A percentile compares a stretch with the other conserved stretches of the same genome.
These are phyloP conservation scores for Grosmannia clavigera DNA, from an alignment of 2,329 filamentous ascomycete genomes.

Conservation along the genomic window DNA sequence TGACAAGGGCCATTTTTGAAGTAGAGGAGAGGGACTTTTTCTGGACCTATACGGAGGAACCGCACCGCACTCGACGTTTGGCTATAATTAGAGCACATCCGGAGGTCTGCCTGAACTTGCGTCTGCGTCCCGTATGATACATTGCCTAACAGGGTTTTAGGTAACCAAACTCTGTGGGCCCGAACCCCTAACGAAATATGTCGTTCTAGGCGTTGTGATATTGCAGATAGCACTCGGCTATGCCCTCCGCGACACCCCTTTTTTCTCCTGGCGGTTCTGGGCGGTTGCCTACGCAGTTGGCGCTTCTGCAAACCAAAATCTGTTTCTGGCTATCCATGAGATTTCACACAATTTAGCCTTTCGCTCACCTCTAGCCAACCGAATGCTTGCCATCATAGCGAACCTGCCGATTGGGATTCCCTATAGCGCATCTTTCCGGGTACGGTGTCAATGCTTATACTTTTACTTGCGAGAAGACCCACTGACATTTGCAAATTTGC, in stretches of 20 bases:
- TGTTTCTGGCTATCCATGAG: constrained; percentile 97
- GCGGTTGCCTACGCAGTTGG: constrained; percentile 81
- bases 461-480: constrained; percentile 3
- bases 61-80: constrained; percentile 77
- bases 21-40: constrained; percentile 57
- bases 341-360: constrained; percentile 98
- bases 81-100: constrained; percentile 98
- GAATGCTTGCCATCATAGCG: constrained; percentile 80
- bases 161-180: constrained; percentile 95
- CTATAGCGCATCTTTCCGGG: constrained; percentile 90
- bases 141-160: constrained; percentile 18
- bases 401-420: constrained; percentile 93
- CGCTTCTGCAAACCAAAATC: constrained; percentile 93
- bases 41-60: constrained; percentile 98
- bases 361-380: constrained; percentile 64
- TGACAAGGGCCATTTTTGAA: not conserved
- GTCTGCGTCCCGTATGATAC: not conserved
- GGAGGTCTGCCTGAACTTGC: constrained; percentile 47
- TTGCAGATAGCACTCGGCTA: constrained; percentile 72
- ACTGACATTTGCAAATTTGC: not conserved
- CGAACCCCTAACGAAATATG: constrained; percentile 89
- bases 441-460: constrained; percentile 25
- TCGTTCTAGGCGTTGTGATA: constrained; percentile 71
- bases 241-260: constrained; percentile 60
- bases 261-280: constrained; percentile 78